phyloP scores from a whole-genome alignment of 805 yeast genomes.

The Schwanniomyces sp. region DNA sequence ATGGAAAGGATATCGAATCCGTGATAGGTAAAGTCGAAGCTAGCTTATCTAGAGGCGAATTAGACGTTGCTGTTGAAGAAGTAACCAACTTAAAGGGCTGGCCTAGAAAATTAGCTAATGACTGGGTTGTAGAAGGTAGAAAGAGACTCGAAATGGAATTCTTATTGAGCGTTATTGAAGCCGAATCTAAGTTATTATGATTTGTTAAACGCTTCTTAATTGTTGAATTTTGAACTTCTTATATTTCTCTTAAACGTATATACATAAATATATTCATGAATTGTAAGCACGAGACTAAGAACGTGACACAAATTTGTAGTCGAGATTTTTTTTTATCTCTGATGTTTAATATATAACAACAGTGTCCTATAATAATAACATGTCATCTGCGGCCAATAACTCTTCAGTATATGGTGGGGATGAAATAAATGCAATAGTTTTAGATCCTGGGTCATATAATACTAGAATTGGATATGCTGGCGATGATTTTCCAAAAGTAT shows the following conservation, averaged over 20 bases:
- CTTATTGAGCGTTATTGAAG: slow-evolving; percentile 64
- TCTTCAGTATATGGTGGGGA: slow-evolving; percentile 47
- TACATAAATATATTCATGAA: neutral
- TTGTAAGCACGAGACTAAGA: neutral
- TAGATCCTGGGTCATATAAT: slow-evolving; percentile 85
- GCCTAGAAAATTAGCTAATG: slow-evolving; percentile 86
- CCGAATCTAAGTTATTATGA: slow-evolving; percentile 52
- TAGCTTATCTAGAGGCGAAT: slow-evolving; percentile 69
- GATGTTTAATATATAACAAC: neutral
- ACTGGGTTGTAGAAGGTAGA: slow-evolving; percentile 90
- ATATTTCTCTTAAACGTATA: neutral
- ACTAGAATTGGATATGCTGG: slow-evolving; percentile 93
- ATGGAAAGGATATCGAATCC: slow-evolving; percentile 83
- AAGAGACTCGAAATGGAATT: slow-evolving; percentile 86
- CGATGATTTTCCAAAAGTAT: slow-evolving; percentile 78
- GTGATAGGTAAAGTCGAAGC: slow-evolving; percentile 83
- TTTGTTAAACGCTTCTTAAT: neutral
- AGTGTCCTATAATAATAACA: slow-evolving; percentile 1
- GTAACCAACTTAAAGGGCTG: slow-evolving; percentile 88
- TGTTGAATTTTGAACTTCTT: neutral
- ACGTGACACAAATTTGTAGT: neutral
- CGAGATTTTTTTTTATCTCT: neutral
- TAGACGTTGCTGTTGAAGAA: slow-evolving; percentile 90
- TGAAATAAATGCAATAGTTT: slow-evolving; percentile 86
- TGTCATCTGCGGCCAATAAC: slow-evolving; percentile 21